Evolutionary conservation across 1,139 yeast species (phyloP).

Genomic region (Zygotorulaspora mrakii): DNA sequence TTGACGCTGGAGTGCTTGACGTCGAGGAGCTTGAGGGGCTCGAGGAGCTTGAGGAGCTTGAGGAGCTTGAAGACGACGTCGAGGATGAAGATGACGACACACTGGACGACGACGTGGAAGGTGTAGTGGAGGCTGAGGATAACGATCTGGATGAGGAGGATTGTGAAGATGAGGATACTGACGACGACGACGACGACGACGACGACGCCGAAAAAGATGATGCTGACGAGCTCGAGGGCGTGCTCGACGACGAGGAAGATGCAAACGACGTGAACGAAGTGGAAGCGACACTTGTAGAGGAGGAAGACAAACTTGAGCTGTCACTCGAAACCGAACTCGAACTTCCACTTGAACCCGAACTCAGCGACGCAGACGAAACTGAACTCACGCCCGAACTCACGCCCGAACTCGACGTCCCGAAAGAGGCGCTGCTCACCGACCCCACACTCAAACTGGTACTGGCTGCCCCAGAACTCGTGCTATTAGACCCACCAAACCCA

Average conservation of each 20-base stretch:
- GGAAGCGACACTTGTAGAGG: slow-evolving; percentile 14
- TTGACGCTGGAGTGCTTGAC: slow-evolving; percentile 38
- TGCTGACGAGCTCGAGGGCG: slow-evolving; percentile 12
- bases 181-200: slow-evolving; percentile 14
- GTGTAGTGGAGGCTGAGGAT: slow-evolving; percentile 11
- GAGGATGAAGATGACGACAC: slow-evolving; percentile 14
- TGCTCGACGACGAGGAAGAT: slow-evolving; percentile 7
- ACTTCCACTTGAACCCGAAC: slow-evolving; percentile 2
- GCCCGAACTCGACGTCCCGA: no score
- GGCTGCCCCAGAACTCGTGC: background rate
- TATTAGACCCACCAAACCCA: background rate
- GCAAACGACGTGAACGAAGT: slow-evolving; percentile 12
- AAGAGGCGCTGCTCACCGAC: background rate
- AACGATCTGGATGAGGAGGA: slow-evolving; percentile 11
- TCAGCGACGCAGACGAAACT: slow-evolving; percentile 2
- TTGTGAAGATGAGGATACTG: slow-evolving; percentile 12
- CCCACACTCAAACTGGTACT: background rate
- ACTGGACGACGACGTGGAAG: slow-evolving; percentile 17
- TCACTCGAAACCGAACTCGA: slow-evolving; percentile 7
- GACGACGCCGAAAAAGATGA: slow-evolving; percentile 10
- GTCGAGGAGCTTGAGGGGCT: slow-evolving; percentile 33
- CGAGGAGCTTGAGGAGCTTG: no score
- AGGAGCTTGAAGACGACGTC: slow-evolving; percentile 12
- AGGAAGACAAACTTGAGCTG: slow-evolving; percentile 9
- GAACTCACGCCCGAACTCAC: no score